Base-by-base conservation (phyloP, 805 yeast genomes). In the Barnettozyma vustinii region DNA sequence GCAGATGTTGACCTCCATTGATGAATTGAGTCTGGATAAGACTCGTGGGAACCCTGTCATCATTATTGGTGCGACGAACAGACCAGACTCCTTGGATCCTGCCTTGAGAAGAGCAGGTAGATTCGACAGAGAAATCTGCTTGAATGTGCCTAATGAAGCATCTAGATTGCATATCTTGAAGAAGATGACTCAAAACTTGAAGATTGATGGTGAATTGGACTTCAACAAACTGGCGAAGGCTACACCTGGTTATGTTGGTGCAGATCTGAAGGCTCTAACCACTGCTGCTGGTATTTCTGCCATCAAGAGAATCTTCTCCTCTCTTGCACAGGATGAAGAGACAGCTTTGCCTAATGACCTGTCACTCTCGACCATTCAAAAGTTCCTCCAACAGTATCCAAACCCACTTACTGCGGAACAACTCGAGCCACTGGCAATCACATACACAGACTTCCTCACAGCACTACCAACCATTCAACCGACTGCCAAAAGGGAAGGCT, bases 171-270 rank as follows among this genome's bases (percentile, higher is more conserved):
- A 83, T 39, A 94, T 94, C 48, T 69, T 94, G 55, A 71, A 77
- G 57, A 77, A 94, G 25, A 84, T 90, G 84, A 81, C 94, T 1
- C 63, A 73, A 23, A 71, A 71, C 26, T 71, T 94, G 56, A 81
- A 84, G 59, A 70, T 89, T 37, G 80, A 79, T 43, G 91, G 87
- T 4, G 77, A 66, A 7, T 79, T 92, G 55, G 89, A 91, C 56
- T 87, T 80, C 63, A 61, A 68, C 40, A 76, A 77, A 52, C 72
- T 94, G 45, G 97, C 98, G 2, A 91, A 91, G 61, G 71, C 87
- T 71, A 94, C 99, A 0, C 97, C 99, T 0, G 99, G 99, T 15
- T 94, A 82, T 66, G 99, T 94, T 7, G 99, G 98, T 46, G 99
- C 99, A 1, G 99, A 94, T 72, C 75, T 94, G 56, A 89, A 90